Evolutionary conservation across 306 rosid species (phyloP).

Genomic region (Cyamopsis tetragonoloba): DNA sequence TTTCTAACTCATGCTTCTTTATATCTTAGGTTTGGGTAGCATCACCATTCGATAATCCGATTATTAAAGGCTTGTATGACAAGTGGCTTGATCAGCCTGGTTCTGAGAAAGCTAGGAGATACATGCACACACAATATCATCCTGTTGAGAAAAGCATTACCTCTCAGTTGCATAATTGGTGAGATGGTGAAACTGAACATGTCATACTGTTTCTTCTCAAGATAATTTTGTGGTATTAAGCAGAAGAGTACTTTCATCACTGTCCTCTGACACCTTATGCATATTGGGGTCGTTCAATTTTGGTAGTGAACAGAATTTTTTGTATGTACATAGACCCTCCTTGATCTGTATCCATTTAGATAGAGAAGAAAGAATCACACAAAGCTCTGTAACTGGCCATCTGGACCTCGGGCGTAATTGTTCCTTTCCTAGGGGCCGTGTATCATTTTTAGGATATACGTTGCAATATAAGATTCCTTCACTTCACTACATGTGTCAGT

Average conservation of each 20-base stretch:
- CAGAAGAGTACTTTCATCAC: background rate
- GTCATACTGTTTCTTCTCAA: conserved; percentile 2
- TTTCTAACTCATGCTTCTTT: background rate
- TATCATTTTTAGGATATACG: conserved; percentile 5
- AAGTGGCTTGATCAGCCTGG: conserved; percentile 89
- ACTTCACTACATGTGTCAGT: background rate
- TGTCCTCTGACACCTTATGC: conserved; percentile 30
- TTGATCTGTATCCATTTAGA: conserved; percentile 16
- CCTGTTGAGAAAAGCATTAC: conserved; percentile 81
- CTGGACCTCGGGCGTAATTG: background rate
- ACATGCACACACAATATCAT: conserved; percentile 78
- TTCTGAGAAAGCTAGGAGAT: conserved; percentile 79
- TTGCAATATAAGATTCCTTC: conserved; percentile 19
- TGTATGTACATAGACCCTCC: conserved; percentile 26
- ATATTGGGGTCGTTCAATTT: conserved; percentile 47
- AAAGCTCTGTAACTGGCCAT: conserved; percentile 23
- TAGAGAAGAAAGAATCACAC: conserved; percentile 19
- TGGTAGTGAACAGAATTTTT: conserved; percentile 32
- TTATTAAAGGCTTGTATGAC: conserved; percentile 55
- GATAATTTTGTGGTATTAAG: conserved; percentile 12
- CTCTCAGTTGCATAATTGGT: conserved; percentile 91
- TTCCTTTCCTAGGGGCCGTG: background rate
- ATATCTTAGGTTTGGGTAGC: conserved; percentile 49
- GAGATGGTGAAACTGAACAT: conserved; percentile 23
- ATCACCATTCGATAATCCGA: conserved; percentile 65